Conservation (phyloP, 1,284 basidiomycete species). For the Malassezia equina region DNA sequence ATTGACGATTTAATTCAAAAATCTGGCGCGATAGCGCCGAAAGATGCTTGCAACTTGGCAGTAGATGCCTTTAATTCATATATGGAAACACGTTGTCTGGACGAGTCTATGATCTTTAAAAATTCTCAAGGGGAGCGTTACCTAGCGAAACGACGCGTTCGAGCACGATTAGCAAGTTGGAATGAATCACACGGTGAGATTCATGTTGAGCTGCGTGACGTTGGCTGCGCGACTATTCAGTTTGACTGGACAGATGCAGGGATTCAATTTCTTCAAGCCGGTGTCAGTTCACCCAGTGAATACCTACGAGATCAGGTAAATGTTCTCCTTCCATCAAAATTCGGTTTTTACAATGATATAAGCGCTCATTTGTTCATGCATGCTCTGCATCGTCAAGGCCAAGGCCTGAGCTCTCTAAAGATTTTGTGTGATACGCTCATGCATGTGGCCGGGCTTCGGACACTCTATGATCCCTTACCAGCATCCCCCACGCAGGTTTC, state of each 20-base stretch:
- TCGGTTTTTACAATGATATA: constrained; percentile 3
- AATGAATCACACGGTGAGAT: background rate
- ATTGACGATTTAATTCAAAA: background rate
- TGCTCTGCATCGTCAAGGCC: constrained; percentile 1
- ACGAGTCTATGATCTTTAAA: background rate
- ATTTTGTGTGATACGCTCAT: background rate
- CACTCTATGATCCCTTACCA: constrained; percentile 11
- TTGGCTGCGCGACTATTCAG: background rate
- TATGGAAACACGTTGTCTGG: background rate
- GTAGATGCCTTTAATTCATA: background rate
- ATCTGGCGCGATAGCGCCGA: too few species aligned
- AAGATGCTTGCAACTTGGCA: background rate
- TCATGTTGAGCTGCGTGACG: constrained; percentile 10
- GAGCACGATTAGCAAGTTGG: constrained; percentile 8
- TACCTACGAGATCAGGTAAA: background rate
- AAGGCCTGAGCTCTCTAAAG: background rate
- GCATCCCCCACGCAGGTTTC: background rate
- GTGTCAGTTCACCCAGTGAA: constrained; percentile 7
- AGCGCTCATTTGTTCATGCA: constrained; percentile 11
- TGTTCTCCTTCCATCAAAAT: constrained; percentile 3
- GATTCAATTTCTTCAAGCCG: background rate
- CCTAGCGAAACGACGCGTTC: constrained; percentile 4
- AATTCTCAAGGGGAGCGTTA: background rate
- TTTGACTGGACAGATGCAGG: background rate
- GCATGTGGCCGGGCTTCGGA: constrained; percentile 11